Evolutionary conservation across 139 green algal genomes (phyloP).

Genomic region (Ulvella scutata): DNA sequence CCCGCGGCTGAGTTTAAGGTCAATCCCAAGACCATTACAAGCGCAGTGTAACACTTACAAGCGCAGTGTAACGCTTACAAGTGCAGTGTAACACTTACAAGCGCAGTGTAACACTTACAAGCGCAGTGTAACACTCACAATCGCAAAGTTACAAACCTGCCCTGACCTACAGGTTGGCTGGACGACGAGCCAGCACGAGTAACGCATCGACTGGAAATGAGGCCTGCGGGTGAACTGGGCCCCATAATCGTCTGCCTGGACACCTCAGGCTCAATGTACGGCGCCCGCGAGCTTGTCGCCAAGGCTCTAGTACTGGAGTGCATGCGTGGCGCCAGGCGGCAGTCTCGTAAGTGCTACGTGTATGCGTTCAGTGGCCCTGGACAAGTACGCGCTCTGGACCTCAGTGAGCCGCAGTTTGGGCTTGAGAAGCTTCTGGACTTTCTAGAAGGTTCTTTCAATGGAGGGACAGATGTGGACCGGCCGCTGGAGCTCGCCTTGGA

Average conservation of each 20-base stretch:
- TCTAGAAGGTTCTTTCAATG: slow-evolving; percentile 37
- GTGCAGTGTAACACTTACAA: not conserved
- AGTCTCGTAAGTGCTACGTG: slow-evolving; percentile 63
- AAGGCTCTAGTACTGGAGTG: slow-evolving; percentile 85
- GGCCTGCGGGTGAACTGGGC: slow-evolving; percentile 71
- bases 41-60: too few relatives aligned
- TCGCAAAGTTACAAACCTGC: too few relatives aligned
- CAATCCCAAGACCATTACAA: too few relatives aligned
- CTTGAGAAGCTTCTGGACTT: slow-evolving; percentile 66
- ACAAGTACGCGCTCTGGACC: slow-evolving; percentile 74
- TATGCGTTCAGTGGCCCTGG: slow-evolving; percentile 69
- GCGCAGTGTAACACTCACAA: not conserved
- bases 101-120: not conserved
- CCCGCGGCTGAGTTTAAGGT: too few relatives aligned
- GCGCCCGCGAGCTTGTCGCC: slow-evolving; percentile 65
- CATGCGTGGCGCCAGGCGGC: slow-evolving; percentile 63
- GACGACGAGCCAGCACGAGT: slow-evolving; percentile 53
- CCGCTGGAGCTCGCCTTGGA: slow-evolving; percentile 63
- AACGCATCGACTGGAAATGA: slow-evolving; percentile 56
- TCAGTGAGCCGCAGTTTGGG: slow-evolving; percentile 3
- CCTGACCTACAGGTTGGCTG: slow-evolving; percentile 52
- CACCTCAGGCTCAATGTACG: slow-evolving; percentile 52
- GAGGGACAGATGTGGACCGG: slow-evolving; percentile 53
- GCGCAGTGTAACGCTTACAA: not conserved
- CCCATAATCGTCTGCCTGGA: slow-evolving; percentile 90